These are phyloP conservation scores for Lathyrus sativus DNA, from an alignment of 306 rosid genomes.

Conservation along the genomic window DNA sequence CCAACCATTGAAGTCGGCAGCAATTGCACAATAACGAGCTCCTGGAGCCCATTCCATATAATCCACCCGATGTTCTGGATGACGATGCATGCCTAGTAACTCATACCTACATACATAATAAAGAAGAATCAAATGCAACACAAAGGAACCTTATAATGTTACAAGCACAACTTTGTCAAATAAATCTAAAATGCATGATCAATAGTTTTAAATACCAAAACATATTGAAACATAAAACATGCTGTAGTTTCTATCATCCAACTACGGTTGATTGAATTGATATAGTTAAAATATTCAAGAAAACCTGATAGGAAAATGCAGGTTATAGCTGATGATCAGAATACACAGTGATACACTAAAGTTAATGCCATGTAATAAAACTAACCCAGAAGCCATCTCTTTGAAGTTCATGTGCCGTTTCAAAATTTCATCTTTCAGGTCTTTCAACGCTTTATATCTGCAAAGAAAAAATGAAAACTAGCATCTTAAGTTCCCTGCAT, in stretches of 20 bases:
- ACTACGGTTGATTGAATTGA: conserved; percentile 3
- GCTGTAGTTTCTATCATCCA: neutral
- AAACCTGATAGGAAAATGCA: conserved; percentile 9
- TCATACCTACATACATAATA: conserved; percentile 63
- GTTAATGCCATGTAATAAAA: conserved; percentile 35
- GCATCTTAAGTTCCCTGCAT: conserved; percentile 7
- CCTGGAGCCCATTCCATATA: conserved; percentile 99
- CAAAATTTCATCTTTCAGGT: conserved; percentile 74
- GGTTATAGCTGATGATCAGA: conserved; percentile 21
- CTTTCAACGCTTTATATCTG: conserved; percentile 83
- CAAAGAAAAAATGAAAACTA: conserved; percentile 26
- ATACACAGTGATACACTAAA: conserved; percentile 15
- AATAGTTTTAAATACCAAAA: conserved; percentile 20
- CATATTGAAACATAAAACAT: conserved; percentile 25
- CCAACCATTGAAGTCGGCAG: conserved; percentile 91
- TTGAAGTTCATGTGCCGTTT: conserved; percentile 68
- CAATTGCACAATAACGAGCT: conserved; percentile 89
- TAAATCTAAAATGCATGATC: conserved; percentile 4
- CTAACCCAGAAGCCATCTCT: conserved; percentile 91
- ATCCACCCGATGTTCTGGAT: conserved; percentile 89
- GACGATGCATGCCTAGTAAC: conserved; percentile 94
- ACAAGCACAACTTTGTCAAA: conserved; percentile 25
- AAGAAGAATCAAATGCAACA: conserved; percentile 35
- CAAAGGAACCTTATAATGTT: conserved; percentile 21
- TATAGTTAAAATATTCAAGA: conserved; percentile 18